phyloP scores from a whole-genome alignment of 2,329 filamentous ascomycete genomes.

The Botrytis porri region DNA sequence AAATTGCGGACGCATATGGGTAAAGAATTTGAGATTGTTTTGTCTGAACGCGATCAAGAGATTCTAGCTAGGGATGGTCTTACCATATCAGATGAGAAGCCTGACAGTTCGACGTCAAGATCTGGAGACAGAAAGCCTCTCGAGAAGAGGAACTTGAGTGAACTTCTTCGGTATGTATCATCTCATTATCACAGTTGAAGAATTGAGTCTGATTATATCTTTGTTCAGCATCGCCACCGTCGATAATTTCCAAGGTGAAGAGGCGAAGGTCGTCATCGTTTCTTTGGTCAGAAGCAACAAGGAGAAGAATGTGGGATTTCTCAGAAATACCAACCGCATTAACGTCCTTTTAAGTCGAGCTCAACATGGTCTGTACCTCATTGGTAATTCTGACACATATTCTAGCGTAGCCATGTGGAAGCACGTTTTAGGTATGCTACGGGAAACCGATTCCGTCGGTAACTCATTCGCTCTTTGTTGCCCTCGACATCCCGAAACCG shows the following conservation, averaged over 20 bases:
- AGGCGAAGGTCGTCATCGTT: slow-evolving; percentile 67
- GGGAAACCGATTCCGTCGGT: slow-evolving; percentile 47
- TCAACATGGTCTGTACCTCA: slow-evolving; percentile 67
- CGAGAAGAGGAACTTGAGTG: slow-evolving; percentile 31
- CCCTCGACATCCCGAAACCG: slow-evolving; percentile 54
- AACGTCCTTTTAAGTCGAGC: slow-evolving; percentile 68
- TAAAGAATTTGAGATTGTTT: slow-evolving; percentile 36
- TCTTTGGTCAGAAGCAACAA: slow-evolving; percentile 69
- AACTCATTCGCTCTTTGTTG: slow-evolving; percentile 53
- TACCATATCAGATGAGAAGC: not conserved
- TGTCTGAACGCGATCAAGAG: slow-evolving; percentile 38
- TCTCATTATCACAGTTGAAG: not conserved
- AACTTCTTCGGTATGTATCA: slow-evolving; percentile 29
- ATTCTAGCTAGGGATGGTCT: slow-evolving; percentile 27
- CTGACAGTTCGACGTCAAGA: not conserved
- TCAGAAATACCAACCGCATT: slow-evolving; percentile 63
- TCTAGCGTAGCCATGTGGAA: slow-evolving; percentile 60
- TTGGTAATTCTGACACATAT: slow-evolving; percentile 63
- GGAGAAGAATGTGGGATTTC: slow-evolving; percentile 58
- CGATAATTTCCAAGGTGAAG: slow-evolving; percentile 70
- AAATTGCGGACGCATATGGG: slow-evolving; percentile 29
- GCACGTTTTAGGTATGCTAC: slow-evolving; percentile 53
- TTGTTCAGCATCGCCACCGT: slow-evolving; percentile 52
- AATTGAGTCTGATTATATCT: not conserved
- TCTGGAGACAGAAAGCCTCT: slow-evolving; percentile 11